Evolutionary conservation across 345 rosid species (phyloP).

Genomic region (Brassica cretica): DNA sequence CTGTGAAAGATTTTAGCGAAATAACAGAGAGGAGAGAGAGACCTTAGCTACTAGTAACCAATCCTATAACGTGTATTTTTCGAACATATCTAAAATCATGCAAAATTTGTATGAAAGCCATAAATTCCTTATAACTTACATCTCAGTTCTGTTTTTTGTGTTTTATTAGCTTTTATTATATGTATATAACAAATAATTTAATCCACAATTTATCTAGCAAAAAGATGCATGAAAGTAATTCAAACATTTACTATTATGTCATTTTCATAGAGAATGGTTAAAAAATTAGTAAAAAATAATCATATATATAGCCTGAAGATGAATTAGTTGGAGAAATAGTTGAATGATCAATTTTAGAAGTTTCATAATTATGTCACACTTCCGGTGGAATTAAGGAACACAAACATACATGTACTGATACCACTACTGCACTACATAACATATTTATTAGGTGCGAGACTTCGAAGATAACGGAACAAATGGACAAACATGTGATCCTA

Average conservation of each 20-base stretch:
- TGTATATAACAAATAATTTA: background rate
- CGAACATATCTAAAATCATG: background rate
- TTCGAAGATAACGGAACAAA: constrained; percentile 9
- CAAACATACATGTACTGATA: background rate
- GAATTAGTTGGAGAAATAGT: background rate
- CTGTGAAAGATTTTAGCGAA: too few relatives aligned
- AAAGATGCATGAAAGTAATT: background rate
- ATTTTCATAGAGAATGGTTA: background rate
- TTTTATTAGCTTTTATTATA: background rate
- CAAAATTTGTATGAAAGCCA: background rate
- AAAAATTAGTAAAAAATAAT: background rate
- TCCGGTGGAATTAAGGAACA: background rate
- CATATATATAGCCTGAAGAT: background rate
- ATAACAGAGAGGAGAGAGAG: too few relatives aligned
- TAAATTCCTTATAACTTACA: background rate
- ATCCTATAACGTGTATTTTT: background rate
- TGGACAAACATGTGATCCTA: constrained; percentile 26
- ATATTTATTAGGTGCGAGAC: constrained; percentile 17
- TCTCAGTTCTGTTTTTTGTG: background rate
- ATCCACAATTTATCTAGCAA: background rate
- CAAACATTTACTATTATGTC: background rate
- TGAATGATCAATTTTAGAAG: background rate
- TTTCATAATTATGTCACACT: background rate
- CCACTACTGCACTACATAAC: background rate
- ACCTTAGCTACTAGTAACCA: too few relatives aligned